Percentiles rank a stretch among this genome's conserved stretches.
Conservation (phyloP, 768 basidiomycete species). For the Pisolithus orientalis region DNA sequence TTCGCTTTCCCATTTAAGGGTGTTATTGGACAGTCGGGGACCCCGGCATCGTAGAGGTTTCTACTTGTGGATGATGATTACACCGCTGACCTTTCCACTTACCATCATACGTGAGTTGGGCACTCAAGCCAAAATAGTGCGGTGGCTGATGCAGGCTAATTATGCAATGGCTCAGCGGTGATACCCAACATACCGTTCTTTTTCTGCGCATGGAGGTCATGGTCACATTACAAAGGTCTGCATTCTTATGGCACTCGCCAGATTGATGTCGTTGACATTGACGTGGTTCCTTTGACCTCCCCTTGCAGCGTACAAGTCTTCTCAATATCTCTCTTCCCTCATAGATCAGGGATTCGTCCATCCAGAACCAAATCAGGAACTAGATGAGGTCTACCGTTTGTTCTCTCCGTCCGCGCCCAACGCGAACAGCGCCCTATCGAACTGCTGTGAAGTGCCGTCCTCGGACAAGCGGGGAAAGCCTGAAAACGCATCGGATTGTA, state of each 20-base stretch:
- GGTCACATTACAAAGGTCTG: conserved; percentile 77
- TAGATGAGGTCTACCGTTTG: conserved; percentile 52
- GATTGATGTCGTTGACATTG: not conserved
- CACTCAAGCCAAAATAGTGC: not conserved
- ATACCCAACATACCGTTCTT: conserved; percentile 84
- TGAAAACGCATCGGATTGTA: not conserved
- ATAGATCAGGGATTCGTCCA: conserved; percentile 49
- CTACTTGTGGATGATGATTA: conserved; percentile 54
- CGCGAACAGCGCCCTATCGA: conserved; percentile 5
- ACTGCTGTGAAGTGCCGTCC: conserved; percentile 4
- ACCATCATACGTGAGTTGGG: conserved; percentile 61
- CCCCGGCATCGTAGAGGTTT: conserved; percentile 65
- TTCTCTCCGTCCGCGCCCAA: conserved; percentile 14
- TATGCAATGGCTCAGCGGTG: conserved; percentile 43
- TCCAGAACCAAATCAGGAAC: conserved; percentile 45
- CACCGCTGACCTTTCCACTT: conserved; percentile 73
- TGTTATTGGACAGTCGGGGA: conserved; percentile 46
- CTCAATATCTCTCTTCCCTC: conserved; percentile 59
- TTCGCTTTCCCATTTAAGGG: conserved; percentile 40
- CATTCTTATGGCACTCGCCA: not conserved
- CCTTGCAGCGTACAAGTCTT: conserved; percentile 57
- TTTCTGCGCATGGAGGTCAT: conserved; percentile 80
- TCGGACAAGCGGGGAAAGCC: conserved; percentile 4
- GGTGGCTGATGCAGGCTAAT: not conserved
- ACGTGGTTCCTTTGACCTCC: not conserved